Evolutionary conservation across 495 filamentous ascomycete genomes (phyloP), one percentile per base, ranked within the genome.

Genomic region (Penicillium waksmanii): DNA sequence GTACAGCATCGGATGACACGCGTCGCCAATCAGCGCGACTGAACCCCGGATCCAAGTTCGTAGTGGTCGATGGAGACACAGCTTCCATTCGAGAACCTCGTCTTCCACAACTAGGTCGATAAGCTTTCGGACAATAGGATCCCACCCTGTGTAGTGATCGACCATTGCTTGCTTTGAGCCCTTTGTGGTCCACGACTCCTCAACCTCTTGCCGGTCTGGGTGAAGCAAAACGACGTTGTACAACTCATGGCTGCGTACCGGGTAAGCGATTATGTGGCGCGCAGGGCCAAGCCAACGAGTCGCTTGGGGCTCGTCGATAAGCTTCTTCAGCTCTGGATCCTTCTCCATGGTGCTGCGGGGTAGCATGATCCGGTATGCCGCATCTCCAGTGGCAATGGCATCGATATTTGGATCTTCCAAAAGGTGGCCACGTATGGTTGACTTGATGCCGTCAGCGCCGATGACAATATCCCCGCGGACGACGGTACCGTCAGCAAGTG

Each of bases 11-110:
- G 88, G 86, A 61, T 91, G 88, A 50, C 85, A 87, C 6, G 88
- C 83, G 65, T 90, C 88, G 21, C 88, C 88, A 19, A 90, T 77
- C 43, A 91, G 66, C 8, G 82, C 86, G 51, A 89, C 84, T 36
- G 76, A 80, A 2, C 77, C 82, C 13, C 76, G 74, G 10, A 79
- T 77, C 86, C 85, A 89, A 13, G 71, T 80, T 31, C 79, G 73
- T n/a, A 89, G 66, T 1, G 80, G 80, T 2, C 71, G 68, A 35
- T 85, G 76, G 49, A 87, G 80, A 70, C 84, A 85, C 12, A 89
- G 72, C 51, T 85, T 83, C 87, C 86, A 89, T 64, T 89, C 88
- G 57, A 85, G 73, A 5, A 89, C 81, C 18, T 79, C 77, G 40
- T 82, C 74, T 38, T 83, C 85, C 17, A 69, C 58, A 3, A 76